These are phyloP conservation scores for Aspergillus proliferans DNA, from an alignment of 2,329 filamentous ascomycete genomes.

Conservation along the genomic window DNA sequence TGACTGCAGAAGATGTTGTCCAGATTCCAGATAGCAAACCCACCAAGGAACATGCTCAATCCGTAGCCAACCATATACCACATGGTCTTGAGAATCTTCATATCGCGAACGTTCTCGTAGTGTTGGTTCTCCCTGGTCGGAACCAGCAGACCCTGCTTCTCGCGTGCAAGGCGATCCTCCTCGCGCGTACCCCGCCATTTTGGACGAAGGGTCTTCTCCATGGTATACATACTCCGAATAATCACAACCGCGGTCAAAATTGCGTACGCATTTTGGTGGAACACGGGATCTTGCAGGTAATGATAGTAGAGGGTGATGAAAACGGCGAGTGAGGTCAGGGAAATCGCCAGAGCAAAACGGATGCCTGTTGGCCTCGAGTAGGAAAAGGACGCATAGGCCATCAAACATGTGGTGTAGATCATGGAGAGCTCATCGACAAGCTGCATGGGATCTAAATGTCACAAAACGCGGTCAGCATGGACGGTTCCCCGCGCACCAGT, in stretches of 20 bases:
- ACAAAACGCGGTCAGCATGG: constrained; percentile 14
- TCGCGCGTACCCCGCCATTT: constrained; percentile 46
- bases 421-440: constrained; percentile 64
- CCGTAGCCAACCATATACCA: constrained; percentile 69
- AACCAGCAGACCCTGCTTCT: constrained; percentile 31
- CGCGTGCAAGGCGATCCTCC: constrained; percentile 38
- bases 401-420: constrained; percentile 66
- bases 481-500: not conserved
- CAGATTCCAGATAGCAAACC: constrained; percentile 70
- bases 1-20: constrained; percentile 70
- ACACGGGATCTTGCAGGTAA: constrained; percentile 71
- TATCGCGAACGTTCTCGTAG: constrained; percentile 51
- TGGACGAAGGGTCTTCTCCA: constrained; percentile 62
- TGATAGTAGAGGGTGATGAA: constrained; percentile 79
- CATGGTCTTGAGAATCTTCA: constrained; percentile 59
- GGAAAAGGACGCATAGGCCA: constrained; percentile 68
- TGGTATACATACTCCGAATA: constrained; percentile 67
- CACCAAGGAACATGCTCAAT: constrained; percentile 64
- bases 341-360: constrained; percentile 51
- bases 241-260: constrained; percentile 65
- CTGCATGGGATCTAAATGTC: constrained; percentile 58
- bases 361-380: constrained; percentile 54
- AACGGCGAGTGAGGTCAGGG: constrained; percentile 50
- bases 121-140: constrained; percentile 40
- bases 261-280: constrained; percentile 76